Percentiles rank a stretch among this genome's conserved stretches.
phyloP scores from a whole-genome alignment of 2,329 filamentous ascomycete genomes.

The Monilinia polystroma region DNA sequence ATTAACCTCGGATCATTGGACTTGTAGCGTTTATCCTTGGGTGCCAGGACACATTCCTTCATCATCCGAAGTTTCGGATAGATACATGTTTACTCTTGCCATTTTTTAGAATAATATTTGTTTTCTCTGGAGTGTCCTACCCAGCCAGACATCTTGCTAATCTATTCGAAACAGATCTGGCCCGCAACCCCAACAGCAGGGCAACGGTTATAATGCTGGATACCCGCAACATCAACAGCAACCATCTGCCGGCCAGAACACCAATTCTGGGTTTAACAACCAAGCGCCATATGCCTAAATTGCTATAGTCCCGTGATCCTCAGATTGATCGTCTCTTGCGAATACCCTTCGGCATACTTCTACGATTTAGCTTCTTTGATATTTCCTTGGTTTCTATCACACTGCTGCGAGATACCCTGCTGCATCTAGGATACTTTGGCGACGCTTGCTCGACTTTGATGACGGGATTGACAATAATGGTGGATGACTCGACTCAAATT shows the following conservation, averaged over 20 bases:
- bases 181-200: not conserved
- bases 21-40: constrained; percentile 16
- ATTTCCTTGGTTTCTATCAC: constrained; percentile 13
- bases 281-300: not conserved
- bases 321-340: constrained; percentile 17
- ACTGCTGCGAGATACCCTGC: constrained; percentile 16
- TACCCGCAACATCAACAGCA: constrained; percentile 8
- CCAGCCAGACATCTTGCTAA: not conserved
- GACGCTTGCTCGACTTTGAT: constrained; percentile 10
- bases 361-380: constrained; percentile 13
- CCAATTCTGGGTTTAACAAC: not conserved
- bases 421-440: constrained; percentile 18
- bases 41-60: not conserved
- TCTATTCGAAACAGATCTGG: constrained; percentile 2
- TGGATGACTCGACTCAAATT: constrained; percentile 12
- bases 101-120: not conserved
- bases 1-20: constrained; percentile 1
- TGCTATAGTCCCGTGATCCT: not conserved
- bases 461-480: constrained; percentile 11
- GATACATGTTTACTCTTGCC: not conserved
- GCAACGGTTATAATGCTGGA: constrained; percentile 13
- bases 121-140: not conserved
- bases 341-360: constrained; percentile 16
- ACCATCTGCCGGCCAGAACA: constrained; percentile 5
- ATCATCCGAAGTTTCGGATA: constrained; percentile 14